A percentile compares a stretch with the other conserved stretches of the same genome.
Conservation (phyloP, 768 basidiomycete species). For the Leucosporidium creatinivorum region DNA sequence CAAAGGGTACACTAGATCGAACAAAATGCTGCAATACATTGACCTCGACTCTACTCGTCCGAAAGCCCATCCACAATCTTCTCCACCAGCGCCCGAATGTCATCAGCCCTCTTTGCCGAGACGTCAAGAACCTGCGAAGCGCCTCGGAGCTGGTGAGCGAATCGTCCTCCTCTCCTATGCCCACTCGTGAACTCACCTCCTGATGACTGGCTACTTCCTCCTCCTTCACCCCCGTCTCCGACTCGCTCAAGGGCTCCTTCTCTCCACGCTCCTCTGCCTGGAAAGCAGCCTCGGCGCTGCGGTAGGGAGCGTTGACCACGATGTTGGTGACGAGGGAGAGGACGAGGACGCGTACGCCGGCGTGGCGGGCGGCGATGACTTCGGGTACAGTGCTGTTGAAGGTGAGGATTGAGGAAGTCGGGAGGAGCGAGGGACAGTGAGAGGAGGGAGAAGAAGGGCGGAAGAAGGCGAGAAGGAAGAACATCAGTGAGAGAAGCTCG, state of each 20-base stretch:
- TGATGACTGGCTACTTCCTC: conserved; percentile 32
- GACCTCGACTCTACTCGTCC: too few species aligned
- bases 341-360: conserved; percentile 43
- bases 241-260: conserved; percentile 46
- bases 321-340: conserved; percentile 78
- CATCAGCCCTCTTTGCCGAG: conserved; percentile 60
- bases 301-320: conserved; percentile 65
- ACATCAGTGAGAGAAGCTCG: too few species aligned
- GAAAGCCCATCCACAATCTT: conserved; percentile 47
- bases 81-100: conserved; percentile 64
- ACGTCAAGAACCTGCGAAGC: conserved; percentile 58
- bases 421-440: neutral
- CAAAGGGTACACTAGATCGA: too few species aligned
- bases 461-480: too few species aligned
- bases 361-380: conserved; percentile 58
- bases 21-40: too few species aligned
- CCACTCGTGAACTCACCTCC: conserved; percentile 27
- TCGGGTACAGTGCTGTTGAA: conserved; percentile 61
- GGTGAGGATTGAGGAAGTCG: neutral
- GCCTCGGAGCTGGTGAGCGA: too few species aligned
- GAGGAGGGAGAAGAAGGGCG: too few species aligned
- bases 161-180: too few species aligned
- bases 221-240: neutral
- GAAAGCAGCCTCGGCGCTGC: conserved; percentile 66
- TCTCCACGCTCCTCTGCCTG: conserved; percentile 53